Base-by-base conservation (phyloP, 2,329 filamentous ascomycete genomes). In the Ascochyta koolunga region DNA sequence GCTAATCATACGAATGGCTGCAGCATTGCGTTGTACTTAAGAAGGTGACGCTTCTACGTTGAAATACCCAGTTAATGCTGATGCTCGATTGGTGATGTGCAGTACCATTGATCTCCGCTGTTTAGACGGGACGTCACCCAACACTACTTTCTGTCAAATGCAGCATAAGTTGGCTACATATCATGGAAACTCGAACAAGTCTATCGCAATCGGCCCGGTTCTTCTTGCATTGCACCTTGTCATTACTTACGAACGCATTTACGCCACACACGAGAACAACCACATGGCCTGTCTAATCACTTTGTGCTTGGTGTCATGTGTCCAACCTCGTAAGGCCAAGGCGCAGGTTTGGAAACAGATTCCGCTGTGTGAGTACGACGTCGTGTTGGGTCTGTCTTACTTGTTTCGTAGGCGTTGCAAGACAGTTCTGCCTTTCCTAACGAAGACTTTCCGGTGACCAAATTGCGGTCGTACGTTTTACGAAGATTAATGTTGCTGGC, bases 381-480 rank as follows among this genome's bases (percentile, higher is more conserved):
- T 49, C 13, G 11, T 46, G 31, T 44, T 41, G 29, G 22, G 37
- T 33, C 29, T 49, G 52, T 52, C 36, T 53, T 38, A 38, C 44
- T 19, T 18, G 2, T 40, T 39, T 39, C 4, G 27, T 24, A 22
- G 40, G n/a, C 33, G n/a, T 18, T 52, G 16, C 42, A 33, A 52
- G 43, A 48, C 33, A 52, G 24, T 8, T n/a, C 24, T 32, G 13
- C 36, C 24, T 22, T 42, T 38, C 24, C 31, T 18, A 33, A 43
- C 32, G n/a, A 44, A 21, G 18, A 10, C 16, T 33, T 31, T 53
- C 16, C 29, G 13, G 18, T 25, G 15, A 36, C 16, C 27, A 35
- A 25, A 9, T 25, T 16, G 6, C 6, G 27, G 44, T 48, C 16
- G 27, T 37, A 48, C 44, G 29, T 21, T 33, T 8, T 27, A 27